Conservation (phyloP, 768 basidiomycete genomes). For the Lanmaoa rubissima region DNA sequence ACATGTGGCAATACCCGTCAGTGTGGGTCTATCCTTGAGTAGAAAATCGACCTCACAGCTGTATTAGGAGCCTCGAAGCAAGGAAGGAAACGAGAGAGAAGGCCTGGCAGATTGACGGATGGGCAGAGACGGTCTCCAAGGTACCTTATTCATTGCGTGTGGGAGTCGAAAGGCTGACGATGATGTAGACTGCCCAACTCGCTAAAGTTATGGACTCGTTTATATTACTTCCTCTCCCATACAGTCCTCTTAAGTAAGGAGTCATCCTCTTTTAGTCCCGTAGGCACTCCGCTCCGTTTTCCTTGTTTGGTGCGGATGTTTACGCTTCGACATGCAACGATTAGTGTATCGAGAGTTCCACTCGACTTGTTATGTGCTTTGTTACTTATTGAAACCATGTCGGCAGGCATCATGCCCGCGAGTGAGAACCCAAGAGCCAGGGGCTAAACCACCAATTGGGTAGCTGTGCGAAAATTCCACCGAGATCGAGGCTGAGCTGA, state of each 20-base stretch:
- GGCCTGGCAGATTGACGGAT: constrained; percentile 93
- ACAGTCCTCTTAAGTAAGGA: constrained; percentile 77
- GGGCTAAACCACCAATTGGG: constrained; percentile 10
- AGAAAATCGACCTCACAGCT: constrained; percentile 10
- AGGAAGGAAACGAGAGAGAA: constrained; percentile 84
- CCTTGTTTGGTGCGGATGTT: not conserved
- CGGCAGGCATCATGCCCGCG: not conserved
- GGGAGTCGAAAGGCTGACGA: not conserved
- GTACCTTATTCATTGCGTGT: constrained; percentile 37
- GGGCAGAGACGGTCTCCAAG: constrained; percentile 94
- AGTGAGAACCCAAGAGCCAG: not conserved
- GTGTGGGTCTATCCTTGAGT: constrained; percentile 29
- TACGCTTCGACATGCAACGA: not conserved
- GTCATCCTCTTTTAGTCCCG: not conserved
- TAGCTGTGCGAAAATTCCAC: constrained; percentile 20
- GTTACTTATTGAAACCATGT: not conserved
- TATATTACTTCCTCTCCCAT: constrained; percentile 76
- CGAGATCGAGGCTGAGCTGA: not conserved
- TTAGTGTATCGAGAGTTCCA: not conserved
- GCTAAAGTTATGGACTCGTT: constrained; percentile 84
- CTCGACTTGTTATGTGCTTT: not conserved
- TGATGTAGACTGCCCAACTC: constrained; percentile 78
- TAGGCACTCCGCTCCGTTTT: not conserved
- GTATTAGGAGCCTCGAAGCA: constrained; percentile 62
- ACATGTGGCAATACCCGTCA: constrained; percentile 96